These are phyloP conservation scores for Vitellaria paradoxa DNA, from an alignment of 179 eudicot genomes.

Conservation along the genomic window DNA sequence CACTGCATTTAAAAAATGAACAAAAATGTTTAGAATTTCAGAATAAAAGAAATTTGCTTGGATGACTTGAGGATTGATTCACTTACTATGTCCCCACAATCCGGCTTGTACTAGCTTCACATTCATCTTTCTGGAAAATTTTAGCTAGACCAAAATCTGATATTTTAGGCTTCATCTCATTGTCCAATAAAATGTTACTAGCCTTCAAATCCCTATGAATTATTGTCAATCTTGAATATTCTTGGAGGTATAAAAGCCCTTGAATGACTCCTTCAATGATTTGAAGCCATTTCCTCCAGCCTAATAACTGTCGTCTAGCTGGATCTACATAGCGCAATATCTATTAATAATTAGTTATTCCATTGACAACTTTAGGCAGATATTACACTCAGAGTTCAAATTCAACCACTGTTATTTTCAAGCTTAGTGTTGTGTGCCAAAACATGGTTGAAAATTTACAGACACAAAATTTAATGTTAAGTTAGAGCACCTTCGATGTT, in stretches of 20 bases:
- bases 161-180: constrained; percentile 26
- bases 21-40: not conserved
- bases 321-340: constrained; percentile 17
- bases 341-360: not conserved
- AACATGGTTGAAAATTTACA: not conserved
- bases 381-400: not conserved
- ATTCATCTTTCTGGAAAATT: constrained; percentile 25
- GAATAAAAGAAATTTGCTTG: not conserved
- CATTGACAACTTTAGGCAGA: not conserved
- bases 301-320: constrained; percentile 3
- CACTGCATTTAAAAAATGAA: constrained; percentile 18
- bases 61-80: not conserved
- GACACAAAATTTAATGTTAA: not conserved
- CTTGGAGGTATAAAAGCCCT: constrained; percentile 33
- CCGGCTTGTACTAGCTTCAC: constrained; percentile 23
- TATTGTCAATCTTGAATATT: constrained; percentile 28
- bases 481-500: too few relatives aligned
- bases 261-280: constrained; percentile 29
- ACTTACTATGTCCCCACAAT: constrained; percentile 33
- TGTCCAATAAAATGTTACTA: constrained; percentile 26
- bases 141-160: constrained; percentile 34
- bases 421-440: not conserved
- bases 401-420: not conserved
- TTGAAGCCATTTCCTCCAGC: constrained; percentile 26
- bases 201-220: constrained; percentile 29